Conservation (phyloP, 2,329 filamentous ascomycete species). For the Uncinocarpus reesii region DNA sequence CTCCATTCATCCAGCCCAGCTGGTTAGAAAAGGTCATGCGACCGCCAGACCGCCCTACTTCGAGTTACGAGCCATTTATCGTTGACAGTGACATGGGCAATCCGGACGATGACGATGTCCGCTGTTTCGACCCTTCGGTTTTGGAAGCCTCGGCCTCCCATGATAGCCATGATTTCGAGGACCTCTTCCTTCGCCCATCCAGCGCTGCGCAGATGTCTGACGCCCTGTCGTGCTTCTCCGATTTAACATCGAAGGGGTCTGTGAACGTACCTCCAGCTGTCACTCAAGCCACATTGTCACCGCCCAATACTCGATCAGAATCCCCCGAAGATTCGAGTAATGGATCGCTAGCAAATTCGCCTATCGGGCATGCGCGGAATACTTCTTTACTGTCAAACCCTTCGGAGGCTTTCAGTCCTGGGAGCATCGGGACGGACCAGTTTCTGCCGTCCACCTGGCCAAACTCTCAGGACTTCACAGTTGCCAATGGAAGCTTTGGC, state of each 20-base stretch:
- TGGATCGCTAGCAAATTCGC: constrained; percentile 36
- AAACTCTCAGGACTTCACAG: constrained; percentile 27
- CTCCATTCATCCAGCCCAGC: not conserved
- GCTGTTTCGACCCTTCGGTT: constrained; percentile 28
- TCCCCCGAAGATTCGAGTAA: constrained; percentile 37
- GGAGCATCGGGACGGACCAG: constrained; percentile 16
- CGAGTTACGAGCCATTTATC: constrained; percentile 33
- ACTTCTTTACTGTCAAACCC: constrained; percentile 33
- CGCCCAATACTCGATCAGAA: constrained; percentile 36
- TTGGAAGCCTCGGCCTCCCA: constrained; percentile 24
- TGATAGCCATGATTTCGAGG: constrained; percentile 12
- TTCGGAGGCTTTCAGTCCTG: constrained; percentile 27
- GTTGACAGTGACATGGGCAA: constrained; percentile 37
- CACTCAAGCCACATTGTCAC: constrained; percentile 23
- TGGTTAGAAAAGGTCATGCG: constrained; percentile 23
- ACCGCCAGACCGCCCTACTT: constrained; percentile 27
- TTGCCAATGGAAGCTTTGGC: constrained; percentile 32
- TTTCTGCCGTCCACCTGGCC: constrained; percentile 33
- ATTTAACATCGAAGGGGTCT: constrained; percentile 9
- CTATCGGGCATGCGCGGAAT: constrained; percentile 33
- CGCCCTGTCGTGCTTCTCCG: constrained; percentile 13
- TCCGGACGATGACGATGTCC: constrained; percentile 35
- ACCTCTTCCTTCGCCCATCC: constrained; percentile 14
- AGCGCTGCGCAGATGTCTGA: constrained; percentile 13
- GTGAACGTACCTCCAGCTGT: constrained; percentile 11